Evolutionary conservation across 768 basidiomycete genomes (phyloP), one percentile per base, ranked within the genome.

Genomic region (Auricularia sp.): DNA sequence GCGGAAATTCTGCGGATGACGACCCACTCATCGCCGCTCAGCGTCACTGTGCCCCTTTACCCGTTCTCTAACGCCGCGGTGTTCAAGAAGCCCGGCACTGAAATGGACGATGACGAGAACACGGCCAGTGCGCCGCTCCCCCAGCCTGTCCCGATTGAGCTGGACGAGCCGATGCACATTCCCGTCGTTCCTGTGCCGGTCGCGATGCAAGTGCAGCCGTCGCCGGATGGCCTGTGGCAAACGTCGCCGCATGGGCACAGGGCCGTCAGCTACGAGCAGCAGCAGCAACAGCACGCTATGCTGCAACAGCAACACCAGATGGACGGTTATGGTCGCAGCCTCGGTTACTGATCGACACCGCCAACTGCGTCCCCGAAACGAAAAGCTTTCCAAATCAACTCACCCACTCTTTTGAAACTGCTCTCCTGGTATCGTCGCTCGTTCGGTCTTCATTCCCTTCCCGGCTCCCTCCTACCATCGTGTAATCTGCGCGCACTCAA

Each of bases 1-100:
- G 79, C 83, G 58, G 92, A 92, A 71, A 92, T 93, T 66, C 85
- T 93, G 39, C 81, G 86, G 64, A 84, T 91, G 80, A 93, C 92
- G 18, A 85, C 81, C 13, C 90, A 92, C 73, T 86, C 88, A 71
- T 84, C 85, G 68, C 90, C 91, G 18, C 79, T 92, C 39, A 85
- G 90, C 72, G 87, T 91, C 65, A 88, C 88, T 37, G 81, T 92
- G 18, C 90, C 90, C 3, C 65, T 59, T 14, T 59, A 59, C 56
- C 56, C 56, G 4, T 35, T 14, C 16, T 59, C 56, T 10, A 34
- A 14, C 11, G 11, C 24, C 6, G 21, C 56, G 24, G 56, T 59
- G 33, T 59, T 59, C 24, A 59, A 59, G 24, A 14, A 14, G 54
- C 18, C 29, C 54, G 29, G 29, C 8, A 54, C 54, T 34, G 56